Base-by-base conservation (phyloP, 2,329 filamentous ascomycete species). In the Aspergillus viridinutans region DNA sequence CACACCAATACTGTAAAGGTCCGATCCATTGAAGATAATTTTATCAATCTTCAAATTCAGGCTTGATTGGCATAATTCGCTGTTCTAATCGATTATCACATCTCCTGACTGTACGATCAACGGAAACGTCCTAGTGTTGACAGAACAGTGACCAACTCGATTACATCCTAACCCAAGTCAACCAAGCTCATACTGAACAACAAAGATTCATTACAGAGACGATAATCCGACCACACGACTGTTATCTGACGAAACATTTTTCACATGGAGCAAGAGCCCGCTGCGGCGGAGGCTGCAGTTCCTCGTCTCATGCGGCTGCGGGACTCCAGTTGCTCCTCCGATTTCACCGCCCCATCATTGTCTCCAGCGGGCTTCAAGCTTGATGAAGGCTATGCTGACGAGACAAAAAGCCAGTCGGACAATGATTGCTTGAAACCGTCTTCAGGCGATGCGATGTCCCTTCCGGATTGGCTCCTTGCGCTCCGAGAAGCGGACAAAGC, bases 381-480 rank as follows among this genome's bases (percentile, higher is more conserved):
- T 57, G 90, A 95, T 76, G 91, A 95, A 76, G 91, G 91, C 67
- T 95, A 94, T 72, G 92, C 90, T 5, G 90, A 94, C 71, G 90
- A 92, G 50, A 83, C 81, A 2, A 74, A 78, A 59, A 85, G 74
- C 57, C 75, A 75, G 60, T 64, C 72, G 51, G 76, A 77, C 50
- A 73, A 73, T 61, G 75, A 75, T 35, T 64, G 70, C 4, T 50
- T 58, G 45, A 71, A 71, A 23, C 67, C 72, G 45, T 63, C 69
- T 49, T 61, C 68, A 54, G 73, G 76, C 55, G 73, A 76, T 60
- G 73, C 72, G 45, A 71, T 74, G 65, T 65, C 70, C 56, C 76
- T 85, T 58, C 82, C 82, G 21, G 78, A 80, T 60, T 85, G 80
- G 80, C 73, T 85, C 58, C 73, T 82, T 64, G 73, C 76, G 50